Base-by-base conservation (phyloP, 345 rosid species). In the Raphanus raphanistrum region DNA sequence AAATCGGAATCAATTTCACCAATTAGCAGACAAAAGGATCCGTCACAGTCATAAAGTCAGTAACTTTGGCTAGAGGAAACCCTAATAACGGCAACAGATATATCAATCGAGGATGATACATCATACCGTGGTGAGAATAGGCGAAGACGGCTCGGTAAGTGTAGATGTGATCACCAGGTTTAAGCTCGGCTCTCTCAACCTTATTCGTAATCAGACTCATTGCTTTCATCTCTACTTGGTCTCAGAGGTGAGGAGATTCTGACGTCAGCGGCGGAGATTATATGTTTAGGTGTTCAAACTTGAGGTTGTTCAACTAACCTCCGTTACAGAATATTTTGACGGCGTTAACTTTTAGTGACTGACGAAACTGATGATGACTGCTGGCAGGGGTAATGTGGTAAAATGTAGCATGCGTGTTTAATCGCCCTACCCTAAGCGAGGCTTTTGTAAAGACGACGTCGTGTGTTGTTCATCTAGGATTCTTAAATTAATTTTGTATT, bases 91-190 rank as follows among this genome's bases (percentile, higher is more conserved):
- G 21, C 64, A 63, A 68, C 10, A 45, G 17, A 69, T 75, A 68
- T 6, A n/a, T 73, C 54, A 35, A 63, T 52, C 21, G 25, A 48
- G 45, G 36, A 9, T 11, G 61, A 21, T 16, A 29, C 48, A 41
- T 6, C 12, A 68, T 61, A 94, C 99, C 98, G 59, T 95, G 99
- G 80, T 95, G 98, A 81, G 99, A 92, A 82, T 95, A 92, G 66
- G 99, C 70, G 84, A 92, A 95, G 67, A 95, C 84, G 50, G 96
- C 99, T 71, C 97, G 85, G 85, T 95, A 95, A 84, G 97, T 88
- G 85, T 95, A 95, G 81, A 95, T 87, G 75, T 95, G 98, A 77
- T 92, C 98, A 8, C 99, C 99, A 21, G 96, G 86, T 65, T 80
- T 87, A 85, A 95, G 87, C 78, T 90, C 96, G 76, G 70, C 73